Conservation (phyloP, 2,329 filamentous ascomycete genomes). For the Mariannaea sp. region DNA sequence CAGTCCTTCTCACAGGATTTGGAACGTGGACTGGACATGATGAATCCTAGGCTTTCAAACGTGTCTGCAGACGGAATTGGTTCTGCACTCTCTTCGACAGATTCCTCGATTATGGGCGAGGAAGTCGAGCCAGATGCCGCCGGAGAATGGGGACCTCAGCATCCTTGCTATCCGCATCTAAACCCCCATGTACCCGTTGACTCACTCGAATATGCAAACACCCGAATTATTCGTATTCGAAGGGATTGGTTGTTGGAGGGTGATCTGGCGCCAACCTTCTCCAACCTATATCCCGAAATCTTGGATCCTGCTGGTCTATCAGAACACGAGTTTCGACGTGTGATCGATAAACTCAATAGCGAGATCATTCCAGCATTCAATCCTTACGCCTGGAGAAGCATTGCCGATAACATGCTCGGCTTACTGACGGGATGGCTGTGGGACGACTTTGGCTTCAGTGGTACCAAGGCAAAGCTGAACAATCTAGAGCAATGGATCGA, state of each 20-base stretch:
- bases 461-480: conserved; percentile 72
- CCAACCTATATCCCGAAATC: conserved; percentile 95
- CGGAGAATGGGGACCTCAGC: conserved; percentile 88
- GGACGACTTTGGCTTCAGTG: conserved; percentile 84
- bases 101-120: conserved; percentile 67
- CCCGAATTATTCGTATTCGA: conserved; percentile 87
- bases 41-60: conserved; percentile 53
- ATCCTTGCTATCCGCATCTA: conserved; percentile 91
- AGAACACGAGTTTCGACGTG: conserved; percentile 82
- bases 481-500: conserved; percentile 82
- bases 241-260: conserved; percentile 91
- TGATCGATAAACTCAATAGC: conserved; percentile 82
- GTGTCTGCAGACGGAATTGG: conserved; percentile 58
- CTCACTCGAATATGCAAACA: conserved; percentile 75
- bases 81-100: conserved; percentile 59
- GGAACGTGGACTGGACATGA: conserved; percentile 57
- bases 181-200: conserved; percentile 87
- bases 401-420: conserved; percentile 79
- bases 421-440: conserved; percentile 90
- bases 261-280: conserved; percentile 90
- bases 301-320: conserved; percentile 80
- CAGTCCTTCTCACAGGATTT: conserved; percentile 56
- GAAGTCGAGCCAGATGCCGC: conserved; percentile 70
- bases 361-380: conserved; percentile 78
- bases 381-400: conserved; percentile 76